These are phyloP conservation scores for Lachnellula suecica DNA, from an alignment of 2,329 filamentous ascomycete genomes.

Conservation along the genomic window DNA sequence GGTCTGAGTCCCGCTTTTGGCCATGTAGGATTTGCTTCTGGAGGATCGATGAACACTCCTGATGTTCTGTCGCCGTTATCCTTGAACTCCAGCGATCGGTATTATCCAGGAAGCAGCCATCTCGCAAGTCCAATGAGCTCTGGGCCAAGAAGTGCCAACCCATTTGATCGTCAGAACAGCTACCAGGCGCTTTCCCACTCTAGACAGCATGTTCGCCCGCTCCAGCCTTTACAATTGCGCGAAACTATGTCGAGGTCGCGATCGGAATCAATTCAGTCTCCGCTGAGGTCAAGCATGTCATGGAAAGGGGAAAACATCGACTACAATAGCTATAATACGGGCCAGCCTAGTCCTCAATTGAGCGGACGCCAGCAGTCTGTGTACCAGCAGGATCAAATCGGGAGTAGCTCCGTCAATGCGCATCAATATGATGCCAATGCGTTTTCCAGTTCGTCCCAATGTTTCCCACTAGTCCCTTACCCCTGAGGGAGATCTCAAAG, in stretches of 20 bases:
- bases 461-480: slow-evolving; percentile 14
- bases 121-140: slow-evolving; percentile 47
- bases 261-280: slow-evolving; percentile 58
- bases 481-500: slow-evolving; percentile 23
- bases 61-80: slow-evolving; percentile 60
- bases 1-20: slow-evolving; percentile 68
- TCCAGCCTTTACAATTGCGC: slow-evolving; percentile 58
- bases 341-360: slow-evolving; percentile 46
- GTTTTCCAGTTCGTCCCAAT: slow-evolving; percentile 46
- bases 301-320: slow-evolving; percentile 63
- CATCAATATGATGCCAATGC: slow-evolving; percentile 50
- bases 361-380: slow-evolving; percentile 47
- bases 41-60: slow-evolving; percentile 47
- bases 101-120: slow-evolving; percentile 47
- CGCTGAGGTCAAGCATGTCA: slow-evolving; percentile 58
- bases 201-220: slow-evolving; percentile 47
- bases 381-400: slow-evolving; percentile 51
- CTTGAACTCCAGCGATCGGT: slow-evolving; percentile 53
- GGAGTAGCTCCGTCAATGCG: slow-evolving; percentile 39
- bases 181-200: slow-evolving; percentile 45
- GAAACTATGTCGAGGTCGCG: slow-evolving; percentile 57
- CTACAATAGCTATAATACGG: slow-evolving; percentile 49
- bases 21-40: slow-evolving; percentile 62
- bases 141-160: slow-evolving; percentile 50
- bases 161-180: slow-evolving; percentile 50